Evolutionary conservation across 345 rosid species (phyloP), one percentile per base, ranked within the genome.

Genomic region (Carallia brachiata): DNA sequence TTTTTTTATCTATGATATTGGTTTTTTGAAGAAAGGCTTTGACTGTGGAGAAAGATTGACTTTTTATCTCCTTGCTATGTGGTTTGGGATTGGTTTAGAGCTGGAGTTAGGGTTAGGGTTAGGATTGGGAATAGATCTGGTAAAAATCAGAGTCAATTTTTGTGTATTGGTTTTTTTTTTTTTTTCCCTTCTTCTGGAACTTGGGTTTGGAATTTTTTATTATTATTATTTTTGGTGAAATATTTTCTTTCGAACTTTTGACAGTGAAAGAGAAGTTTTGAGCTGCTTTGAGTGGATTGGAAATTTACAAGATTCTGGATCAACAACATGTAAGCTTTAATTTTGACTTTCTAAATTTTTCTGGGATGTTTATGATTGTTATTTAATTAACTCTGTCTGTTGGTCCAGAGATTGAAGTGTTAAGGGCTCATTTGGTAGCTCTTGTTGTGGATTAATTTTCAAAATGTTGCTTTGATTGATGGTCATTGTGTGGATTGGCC

Each of bases 101-200:
- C 62, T 62, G 37, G 68, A 40, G 13, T 0, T 40, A 8, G 52
- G 61, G 5, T n/a, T 53, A 17, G 28, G n/a, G 69, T 66, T 54
- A 55, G 72, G 72, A 67, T 68, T 62, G 37, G 68, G 72, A 50
- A 53, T 64, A 57, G 75, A 72, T 72, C 69, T 72, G 64, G 59
- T 56, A 5, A 32, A 31, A 12, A 44, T 61, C 57, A 6, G 60
- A 23, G 52, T 17, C 10, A 47, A 69, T 10, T 34, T 59, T 36
- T 30, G n/a, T 19, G 4, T 4, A 44, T 16, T 19, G 10, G 32
- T 30, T 12, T 19, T 8, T 4, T 30, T 16, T 19, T 68, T 57
- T 55, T 23, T 23, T 23, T 23, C 23, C 23, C 31, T 12, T 27
- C 50, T 18, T 70, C 3, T 27, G 19, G 40, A 19, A 17, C 39